Conservation (phyloP, 2,329 filamentous ascomycete species). For the Anthostomella pinea region DNA sequence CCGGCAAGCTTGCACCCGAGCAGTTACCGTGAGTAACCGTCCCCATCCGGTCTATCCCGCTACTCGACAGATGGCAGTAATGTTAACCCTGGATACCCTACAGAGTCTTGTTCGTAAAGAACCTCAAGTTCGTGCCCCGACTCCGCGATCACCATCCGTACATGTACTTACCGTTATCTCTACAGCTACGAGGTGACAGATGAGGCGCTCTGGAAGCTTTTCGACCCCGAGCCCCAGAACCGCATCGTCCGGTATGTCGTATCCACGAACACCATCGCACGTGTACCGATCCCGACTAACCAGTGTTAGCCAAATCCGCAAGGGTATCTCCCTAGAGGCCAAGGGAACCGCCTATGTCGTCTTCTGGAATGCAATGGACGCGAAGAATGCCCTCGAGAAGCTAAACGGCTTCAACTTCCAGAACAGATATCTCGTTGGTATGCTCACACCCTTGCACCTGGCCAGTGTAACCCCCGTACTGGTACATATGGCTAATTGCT, state of each 20-base stretch:
- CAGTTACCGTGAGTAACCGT: constrained; percentile 80
- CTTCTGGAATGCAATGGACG: constrained; percentile 99
- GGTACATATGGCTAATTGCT: constrained; percentile 9
- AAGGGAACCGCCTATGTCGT: constrained; percentile 99
- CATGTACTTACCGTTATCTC: constrained; percentile 11
- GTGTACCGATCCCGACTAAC: constrained; percentile 37
- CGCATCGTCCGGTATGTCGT: constrained; percentile 30
- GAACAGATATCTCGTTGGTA: constrained; percentile 97
- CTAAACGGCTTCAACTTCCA: constrained; percentile 99
- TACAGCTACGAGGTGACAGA: constrained; percentile 95
- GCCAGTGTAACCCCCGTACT: too few relatives aligned
- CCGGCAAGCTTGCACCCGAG: constrained; percentile 97
- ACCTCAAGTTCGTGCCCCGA: constrained; percentile 73
- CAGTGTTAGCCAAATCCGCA: constrained; percentile 80
- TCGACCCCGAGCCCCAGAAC: constrained; percentile 49
- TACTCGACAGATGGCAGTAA: constrained; percentile 16
- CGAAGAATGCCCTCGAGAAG: constrained; percentile 98
- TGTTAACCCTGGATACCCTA: constrained; percentile 31
- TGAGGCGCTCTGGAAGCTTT: constrained; percentile 97
- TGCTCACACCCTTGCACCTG: constrained; percentile 42
- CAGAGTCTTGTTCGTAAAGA: constrained; percentile 99
- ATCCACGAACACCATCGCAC: background rate
- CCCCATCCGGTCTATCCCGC: too few relatives aligned
- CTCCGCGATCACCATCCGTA: constrained; percentile 1
- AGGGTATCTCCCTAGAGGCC: constrained; percentile 94